Evolutionary conservation across 2,329 filamentous ascomycete genomes (phyloP).

Genomic region (Botrytis paeoniae): DNA sequence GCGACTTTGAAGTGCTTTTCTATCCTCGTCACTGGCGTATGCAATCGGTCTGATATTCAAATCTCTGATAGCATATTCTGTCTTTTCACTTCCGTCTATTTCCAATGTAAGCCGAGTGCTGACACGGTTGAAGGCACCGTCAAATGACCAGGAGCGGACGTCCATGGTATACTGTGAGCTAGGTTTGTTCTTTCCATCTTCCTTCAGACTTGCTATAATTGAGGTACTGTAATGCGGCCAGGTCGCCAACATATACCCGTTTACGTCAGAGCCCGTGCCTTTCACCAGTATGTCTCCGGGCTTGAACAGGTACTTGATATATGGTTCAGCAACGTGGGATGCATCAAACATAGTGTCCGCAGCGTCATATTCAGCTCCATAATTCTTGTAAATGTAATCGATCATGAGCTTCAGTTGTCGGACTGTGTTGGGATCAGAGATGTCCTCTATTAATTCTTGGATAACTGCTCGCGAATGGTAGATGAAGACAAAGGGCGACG

Average conservation of each 20-base stretch:
- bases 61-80: background rate
- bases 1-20: background rate
- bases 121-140: background rate
- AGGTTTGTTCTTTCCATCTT: background rate
- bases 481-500: too few species aligned
- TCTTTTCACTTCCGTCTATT: background rate
- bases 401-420: background rate
- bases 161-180: background rate
- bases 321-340: background rate
- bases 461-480: too few species aligned
- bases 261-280: background rate
- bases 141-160: background rate
- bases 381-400: background rate
- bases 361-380: background rate
- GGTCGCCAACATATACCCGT: background rate
- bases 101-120: background rate
- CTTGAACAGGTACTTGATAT: background rate
- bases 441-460: background rate
- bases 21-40: background rate
- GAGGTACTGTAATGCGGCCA: background rate
- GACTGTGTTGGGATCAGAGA: background rate
- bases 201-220: background rate
- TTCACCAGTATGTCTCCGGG: background rate
- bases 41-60: background rate
- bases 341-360: background rate